Evolutionary conservation across 495 filamentous ascomycete species (phyloP).

Genomic region (Lophiostoma macrostomum): DNA sequence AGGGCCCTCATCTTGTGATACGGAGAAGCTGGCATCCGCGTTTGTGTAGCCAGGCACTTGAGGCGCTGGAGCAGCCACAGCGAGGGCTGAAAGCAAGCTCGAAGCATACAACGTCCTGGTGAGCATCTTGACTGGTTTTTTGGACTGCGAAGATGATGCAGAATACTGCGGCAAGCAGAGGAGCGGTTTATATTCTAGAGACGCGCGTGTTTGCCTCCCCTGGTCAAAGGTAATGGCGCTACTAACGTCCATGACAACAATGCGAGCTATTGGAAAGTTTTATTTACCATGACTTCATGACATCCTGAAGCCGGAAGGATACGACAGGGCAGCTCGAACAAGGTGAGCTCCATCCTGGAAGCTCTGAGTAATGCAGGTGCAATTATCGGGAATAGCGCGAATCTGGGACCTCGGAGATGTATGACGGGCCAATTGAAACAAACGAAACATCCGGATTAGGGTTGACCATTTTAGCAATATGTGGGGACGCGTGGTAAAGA

Average conservation of each 20-base stretch:
- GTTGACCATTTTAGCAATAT: neutral
- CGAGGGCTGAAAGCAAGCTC: slow-evolving; percentile 33
- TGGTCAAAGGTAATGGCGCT: no score
- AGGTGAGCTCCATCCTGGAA: neutral
- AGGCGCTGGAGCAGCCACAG: slow-evolving; percentile 37
- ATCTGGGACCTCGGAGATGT: neutral
- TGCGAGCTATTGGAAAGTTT: neutral
- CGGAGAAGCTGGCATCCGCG: slow-evolving; percentile 33
- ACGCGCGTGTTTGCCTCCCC: no score
- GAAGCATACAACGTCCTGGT: slow-evolving; percentile 28
- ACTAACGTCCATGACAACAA: neutral
- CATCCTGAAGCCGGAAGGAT: slow-evolving; percentile 10
- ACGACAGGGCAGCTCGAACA: neutral
- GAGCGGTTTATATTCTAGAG: neutral
- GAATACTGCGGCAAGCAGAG: neutral
- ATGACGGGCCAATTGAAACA: slow-evolving; percentile 2
- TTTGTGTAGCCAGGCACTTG: slow-evolving; percentile 41
- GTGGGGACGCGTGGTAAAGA: slow-evolving; percentile 5
- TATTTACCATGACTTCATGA: slow-evolving; percentile 26
- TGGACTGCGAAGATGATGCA: neutral
- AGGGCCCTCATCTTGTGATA: slow-evolving; percentile 22
- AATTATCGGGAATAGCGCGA: neutral
- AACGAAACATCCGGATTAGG: neutral
- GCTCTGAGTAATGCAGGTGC: neutral
- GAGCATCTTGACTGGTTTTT: slow-evolving; percentile 34